phyloP scores from a whole-genome alignment of 495 filamentous ascomycete genomes.

The Patellaria atrata region DNA sequence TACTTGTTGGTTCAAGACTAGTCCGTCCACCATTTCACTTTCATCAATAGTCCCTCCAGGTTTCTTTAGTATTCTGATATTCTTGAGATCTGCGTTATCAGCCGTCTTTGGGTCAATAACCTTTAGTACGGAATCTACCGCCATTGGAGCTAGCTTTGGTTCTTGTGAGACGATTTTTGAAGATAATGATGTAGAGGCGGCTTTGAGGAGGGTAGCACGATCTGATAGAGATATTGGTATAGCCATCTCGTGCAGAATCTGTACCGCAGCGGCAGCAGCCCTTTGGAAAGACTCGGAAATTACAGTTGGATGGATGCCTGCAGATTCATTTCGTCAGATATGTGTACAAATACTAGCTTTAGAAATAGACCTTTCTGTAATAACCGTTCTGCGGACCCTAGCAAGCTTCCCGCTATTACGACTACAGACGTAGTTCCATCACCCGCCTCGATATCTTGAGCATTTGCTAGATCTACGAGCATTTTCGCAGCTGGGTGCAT shows the following conservation, averaged over 20 bases:
- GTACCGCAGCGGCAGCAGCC: constrained; percentile 72
- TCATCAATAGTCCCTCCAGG: constrained; percentile 97
- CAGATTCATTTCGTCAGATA: neutral
- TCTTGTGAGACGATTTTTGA: constrained; percentile 98
- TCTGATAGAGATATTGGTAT: constrained; percentile 83
- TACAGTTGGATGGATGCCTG: constrained; percentile 82
- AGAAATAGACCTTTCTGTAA: constrained; percentile 77
- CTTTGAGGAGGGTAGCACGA: constrained; percentile 79
- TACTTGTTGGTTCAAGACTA: constrained; percentile 83
- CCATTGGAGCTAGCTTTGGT: constrained; percentile 87
- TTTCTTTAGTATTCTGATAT: constrained; percentile 96
- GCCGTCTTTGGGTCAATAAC: constrained; percentile 90
- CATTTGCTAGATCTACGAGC: constrained; percentile 92
- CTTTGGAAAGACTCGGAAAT: constrained; percentile 97
- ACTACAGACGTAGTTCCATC: constrained; percentile 98
- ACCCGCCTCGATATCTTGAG: constrained; percentile 95
- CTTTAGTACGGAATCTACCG: constrained; percentile 87
- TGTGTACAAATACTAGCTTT: constrained; percentile 1
- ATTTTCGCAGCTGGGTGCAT: constrained; percentile 98
- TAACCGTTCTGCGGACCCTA: constrained; percentile 85
- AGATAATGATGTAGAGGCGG: constrained; percentile 90
- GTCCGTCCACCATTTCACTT: constrained; percentile 88
- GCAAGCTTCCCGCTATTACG: constrained; percentile 85
- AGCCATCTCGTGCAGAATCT: constrained; percentile 89
- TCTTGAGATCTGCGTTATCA: constrained; percentile 89